Percentiles rank a stretch among this genome's conserved stretches.
Conservation (phyloP, 306 rosid genomes). For the Cucumis sativus region Cucumber_9930_V3 NC_026659.2:3613501-3614000, state of each 20-base stretch:
- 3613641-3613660: too few species aligned
- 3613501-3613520: too few species aligned
- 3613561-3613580: too few species aligned
- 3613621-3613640: too few species aligned
- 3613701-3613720: neutral
- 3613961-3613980: conserved; percentile 3
- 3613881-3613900: neutral
- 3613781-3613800: neutral
- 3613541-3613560: too few species aligned
- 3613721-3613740: too few species aligned
- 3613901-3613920: neutral
- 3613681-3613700: too few species aligned
- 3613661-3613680: too few species aligned
- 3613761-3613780: neutral
- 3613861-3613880: neutral
- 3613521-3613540: too few species aligned
- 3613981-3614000: neutral
- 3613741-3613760: neutral
- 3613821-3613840: conserved; percentile 23
- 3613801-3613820: conserved; percentile 17
- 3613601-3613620: too few species aligned
- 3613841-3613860: neutral
- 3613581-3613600: too few species aligned
- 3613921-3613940: neutral
- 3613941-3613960: neutral